Evolutionary conservation across 176 grass and related monocot species (phyloP).

Genomic region (Eremochloa ophiuroides): DNA sequence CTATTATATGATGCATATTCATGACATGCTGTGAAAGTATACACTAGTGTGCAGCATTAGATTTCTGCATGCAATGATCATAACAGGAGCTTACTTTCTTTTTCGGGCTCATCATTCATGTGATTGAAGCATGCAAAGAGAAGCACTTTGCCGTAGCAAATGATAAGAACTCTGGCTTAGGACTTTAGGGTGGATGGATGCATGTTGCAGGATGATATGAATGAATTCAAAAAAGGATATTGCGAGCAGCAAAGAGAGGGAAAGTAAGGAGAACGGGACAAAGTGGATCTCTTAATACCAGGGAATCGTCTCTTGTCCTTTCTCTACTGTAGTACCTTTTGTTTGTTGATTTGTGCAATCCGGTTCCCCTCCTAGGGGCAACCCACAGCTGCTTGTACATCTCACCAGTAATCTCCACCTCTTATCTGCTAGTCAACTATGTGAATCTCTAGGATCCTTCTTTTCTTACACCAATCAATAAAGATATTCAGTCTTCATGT

Average conservation of each 20-base stretch:
- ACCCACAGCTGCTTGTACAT: slow-evolving; percentile 9
- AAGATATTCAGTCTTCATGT: background rate
- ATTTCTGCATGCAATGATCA: slow-evolving; percentile 47
- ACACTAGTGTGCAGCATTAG: slow-evolving; percentile 20
- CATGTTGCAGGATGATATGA: slow-evolving; percentile 29
- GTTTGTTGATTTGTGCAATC: slow-evolving; percentile 41
- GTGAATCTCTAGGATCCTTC: slow-evolving; percentile 27
- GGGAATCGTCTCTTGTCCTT: slow-evolving; percentile 48
- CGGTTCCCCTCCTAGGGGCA: slow-evolving; percentile 47
- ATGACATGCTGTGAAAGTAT: slow-evolving; percentile 43
- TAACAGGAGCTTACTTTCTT: slow-evolving; percentile 37
- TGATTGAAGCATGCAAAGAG: slow-evolving; percentile 36
- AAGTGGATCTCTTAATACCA: slow-evolving; percentile 50
- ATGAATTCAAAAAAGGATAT: slow-evolving; percentile 33
- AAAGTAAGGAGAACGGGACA: slow-evolving; percentile 38
- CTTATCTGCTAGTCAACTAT: slow-evolving; percentile 27
- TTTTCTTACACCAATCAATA: slow-evolving; percentile 26
- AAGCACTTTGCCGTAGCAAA: slow-evolving; percentile 40
- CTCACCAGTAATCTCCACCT: slow-evolving; percentile 34
- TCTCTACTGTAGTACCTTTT: slow-evolving; percentile 42
- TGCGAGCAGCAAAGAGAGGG: slow-evolving; percentile 19
- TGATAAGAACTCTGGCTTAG: slow-evolving; percentile 35
- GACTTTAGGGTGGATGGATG: slow-evolving; percentile 31
- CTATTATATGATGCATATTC: slow-evolving; percentile 5
- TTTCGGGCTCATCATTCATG: slow-evolving; percentile 44